phyloP scores from a whole-genome alignment of 2,329 filamentous ascomycete species.

The Claviceps fusiformis region DNA sequence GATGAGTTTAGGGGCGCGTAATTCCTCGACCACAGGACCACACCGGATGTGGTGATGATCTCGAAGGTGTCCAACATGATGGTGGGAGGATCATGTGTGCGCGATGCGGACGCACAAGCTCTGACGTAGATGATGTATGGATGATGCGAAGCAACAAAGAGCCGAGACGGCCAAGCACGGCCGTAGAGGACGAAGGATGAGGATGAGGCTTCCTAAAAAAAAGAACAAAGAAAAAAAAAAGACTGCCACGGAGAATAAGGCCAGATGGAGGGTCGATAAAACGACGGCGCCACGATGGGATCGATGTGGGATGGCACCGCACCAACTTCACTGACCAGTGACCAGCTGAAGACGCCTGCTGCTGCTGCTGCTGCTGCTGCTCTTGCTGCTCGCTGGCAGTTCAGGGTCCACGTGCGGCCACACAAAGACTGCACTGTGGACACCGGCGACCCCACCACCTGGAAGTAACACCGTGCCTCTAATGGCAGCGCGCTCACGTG shows the following conservation, averaged over 20 bases:
- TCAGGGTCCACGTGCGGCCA: too few species aligned
- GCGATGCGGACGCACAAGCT: background rate
- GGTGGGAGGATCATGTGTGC: constrained; percentile 4
- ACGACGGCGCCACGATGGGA: background rate
- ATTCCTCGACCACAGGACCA: constrained; percentile 89
- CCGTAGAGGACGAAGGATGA: background rate
- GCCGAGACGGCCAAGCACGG: background rate
- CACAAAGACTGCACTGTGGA: too few species aligned
- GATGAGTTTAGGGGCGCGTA: constrained; percentile 69
- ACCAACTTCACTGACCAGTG: too few species aligned
- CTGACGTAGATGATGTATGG: background rate
- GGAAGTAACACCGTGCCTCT: too few species aligned
- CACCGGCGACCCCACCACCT: too few species aligned
- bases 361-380: too few species aligned
- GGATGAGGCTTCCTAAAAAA: background rate
- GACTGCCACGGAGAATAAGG: background rate
- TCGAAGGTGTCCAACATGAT: constrained; percentile 92
- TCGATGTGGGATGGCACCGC: too few species aligned
- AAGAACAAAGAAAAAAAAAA: background rate
- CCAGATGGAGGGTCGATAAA: background rate
- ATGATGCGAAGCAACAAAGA: background rate
- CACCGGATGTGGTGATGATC: constrained; percentile 87
- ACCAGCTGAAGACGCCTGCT: too few species aligned
- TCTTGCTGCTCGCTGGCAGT: too few species aligned
- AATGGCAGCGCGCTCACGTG: background rate